Evolutionary conservation across 371 early-diverging fungal genomes (phyloP).

Genomic region (Nematocida displodere): DNA sequence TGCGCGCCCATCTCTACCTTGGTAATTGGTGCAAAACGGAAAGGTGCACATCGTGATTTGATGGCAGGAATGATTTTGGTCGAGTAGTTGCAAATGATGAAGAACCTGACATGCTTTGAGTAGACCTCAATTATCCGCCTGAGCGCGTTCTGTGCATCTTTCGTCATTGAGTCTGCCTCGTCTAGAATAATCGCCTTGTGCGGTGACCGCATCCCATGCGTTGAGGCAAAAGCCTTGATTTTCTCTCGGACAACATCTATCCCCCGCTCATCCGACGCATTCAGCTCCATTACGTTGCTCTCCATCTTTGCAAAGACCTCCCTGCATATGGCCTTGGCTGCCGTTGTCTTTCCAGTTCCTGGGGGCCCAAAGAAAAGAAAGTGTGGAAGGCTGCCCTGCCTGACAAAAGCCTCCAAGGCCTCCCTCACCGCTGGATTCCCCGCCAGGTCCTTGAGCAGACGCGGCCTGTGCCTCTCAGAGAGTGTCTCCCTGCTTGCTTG

Average conservation of each 20-base stretch:
- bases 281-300: constrained; percentile 85
- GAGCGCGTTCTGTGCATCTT: constrained; percentile 91
- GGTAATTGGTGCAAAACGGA: constrained; percentile 84
- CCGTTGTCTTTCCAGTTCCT: constrained; percentile 97
- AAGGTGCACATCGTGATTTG: constrained; percentile 90
- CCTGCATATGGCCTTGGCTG: constrained; percentile 80
- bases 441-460: constrained; percentile 76
- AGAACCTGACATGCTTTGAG: constrained; percentile 85
- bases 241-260: constrained; percentile 90
- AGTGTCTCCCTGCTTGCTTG: constrained; percentile 33
- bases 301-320: constrained; percentile 74
- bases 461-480: constrained; percentile 90
- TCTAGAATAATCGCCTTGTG: constrained; percentile 89
- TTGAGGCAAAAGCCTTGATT: constrained; percentile 78
- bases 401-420: constrained; percentile 74
- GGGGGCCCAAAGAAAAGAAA: constrained; percentile 89
- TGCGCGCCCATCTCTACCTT: constrained; percentile 71
- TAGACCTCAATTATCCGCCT: constrained; percentile 95
- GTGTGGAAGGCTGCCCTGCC: constrained; percentile 86
- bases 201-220: constrained; percentile 3
- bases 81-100: constrained; percentile 92
- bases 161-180: constrained; percentile 96
- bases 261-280: constrained; percentile 96
- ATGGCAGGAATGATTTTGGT: constrained; percentile 93
- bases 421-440: constrained; percentile 83